Evolutionary conservation across 2,329 filamentous ascomycete genomes (phyloP).

Genomic region (Annulohypoxylon truncatum): DNA sequence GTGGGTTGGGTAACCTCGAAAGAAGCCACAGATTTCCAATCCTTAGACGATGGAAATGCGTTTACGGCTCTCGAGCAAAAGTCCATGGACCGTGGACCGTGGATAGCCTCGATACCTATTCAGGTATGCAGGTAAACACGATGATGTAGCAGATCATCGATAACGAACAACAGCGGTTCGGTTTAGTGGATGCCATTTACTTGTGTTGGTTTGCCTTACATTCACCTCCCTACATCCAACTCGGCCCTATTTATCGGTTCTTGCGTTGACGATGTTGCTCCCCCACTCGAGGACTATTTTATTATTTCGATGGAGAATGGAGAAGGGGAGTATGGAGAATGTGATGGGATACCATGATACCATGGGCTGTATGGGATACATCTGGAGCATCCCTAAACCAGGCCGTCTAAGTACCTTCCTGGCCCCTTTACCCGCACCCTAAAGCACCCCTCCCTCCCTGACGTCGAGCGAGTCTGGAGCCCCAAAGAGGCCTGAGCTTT

Average conservation of each 20-base stretch:
- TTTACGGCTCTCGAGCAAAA: slow-evolving; percentile 6
- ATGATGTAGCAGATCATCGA: slow-evolving; percentile 25
- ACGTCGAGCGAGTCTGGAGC: slow-evolving; percentile 41
- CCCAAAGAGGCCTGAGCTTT: slow-evolving; percentile 23
- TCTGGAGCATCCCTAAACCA: slow-evolving; percentile 19
- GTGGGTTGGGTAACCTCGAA: slow-evolving; percentile 39
- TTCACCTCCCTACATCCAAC: slow-evolving; percentile 22
- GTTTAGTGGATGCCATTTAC: slow-evolving; percentile 38
- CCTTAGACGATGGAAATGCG: slow-evolving; percentile 14
- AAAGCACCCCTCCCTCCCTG: slow-evolving; percentile 30
- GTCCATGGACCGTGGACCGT: slow-evolving; percentile 2
- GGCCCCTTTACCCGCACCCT: slow-evolving; percentile 38
- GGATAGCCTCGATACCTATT: neutral
- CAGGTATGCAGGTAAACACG: slow-evolving; percentile 2
- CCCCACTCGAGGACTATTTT: slow-evolving; percentile 30
- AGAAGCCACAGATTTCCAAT: slow-evolving; percentile 14
- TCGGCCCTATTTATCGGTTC: slow-evolving; percentile 40
- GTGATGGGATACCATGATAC: neutral
- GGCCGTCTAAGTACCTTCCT: slow-evolving; percentile 24
- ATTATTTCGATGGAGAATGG: slow-evolving; percentile 30
- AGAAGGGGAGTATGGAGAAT: neutral
- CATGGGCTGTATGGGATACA: slow-evolving; percentile 1
- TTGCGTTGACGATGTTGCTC: slow-evolving; percentile 35
- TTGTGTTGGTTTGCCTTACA: slow-evolving; percentile 29
- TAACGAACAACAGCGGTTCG: slow-evolving; percentile 19